Conservation (phyloP, 176 grass and related monocot species). For the Carex kokanica region DNA sequence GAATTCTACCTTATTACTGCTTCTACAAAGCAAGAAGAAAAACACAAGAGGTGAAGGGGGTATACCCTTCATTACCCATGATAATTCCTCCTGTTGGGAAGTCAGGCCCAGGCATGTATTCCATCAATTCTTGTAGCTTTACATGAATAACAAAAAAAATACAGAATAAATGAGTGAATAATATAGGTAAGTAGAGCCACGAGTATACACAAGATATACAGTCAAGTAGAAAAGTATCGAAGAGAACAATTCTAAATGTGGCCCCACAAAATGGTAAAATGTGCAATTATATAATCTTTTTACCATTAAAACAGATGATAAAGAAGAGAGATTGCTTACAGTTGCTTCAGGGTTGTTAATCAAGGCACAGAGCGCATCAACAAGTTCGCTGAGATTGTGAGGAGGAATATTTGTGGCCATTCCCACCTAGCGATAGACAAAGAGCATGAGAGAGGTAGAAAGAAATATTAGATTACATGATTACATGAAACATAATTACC, state of each 20-base stretch:
- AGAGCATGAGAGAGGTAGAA: neutral
- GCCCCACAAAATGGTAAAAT: neutral
- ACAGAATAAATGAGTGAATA: conserved; percentile 22
- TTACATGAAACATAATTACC: conserved; percentile 9
- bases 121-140: conserved; percentile 92
- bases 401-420: conserved; percentile 99
- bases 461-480: neutral
- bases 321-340: conserved; percentile 39
- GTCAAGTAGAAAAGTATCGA: neutral
- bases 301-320: neutral
- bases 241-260: conserved; percentile 10
- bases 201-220: neutral
- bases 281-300: neutral
- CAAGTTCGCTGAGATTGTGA: conserved; percentile 92
- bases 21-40: conserved; percentile 25
- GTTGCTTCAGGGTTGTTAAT: conserved; percentile 90
- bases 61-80: conserved; percentile 75
- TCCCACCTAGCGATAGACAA: conserved; percentile 61
- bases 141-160: conserved; percentile 21
- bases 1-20: neutral
- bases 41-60: neutral
- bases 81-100: conserved; percentile 96
- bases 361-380: conserved; percentile 79
- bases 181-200: neutral
- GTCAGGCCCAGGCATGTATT: conserved; percentile 95